phyloP scores from a whole-genome alignment of 441 rosid species.

The Viola pubescens region DNA sequence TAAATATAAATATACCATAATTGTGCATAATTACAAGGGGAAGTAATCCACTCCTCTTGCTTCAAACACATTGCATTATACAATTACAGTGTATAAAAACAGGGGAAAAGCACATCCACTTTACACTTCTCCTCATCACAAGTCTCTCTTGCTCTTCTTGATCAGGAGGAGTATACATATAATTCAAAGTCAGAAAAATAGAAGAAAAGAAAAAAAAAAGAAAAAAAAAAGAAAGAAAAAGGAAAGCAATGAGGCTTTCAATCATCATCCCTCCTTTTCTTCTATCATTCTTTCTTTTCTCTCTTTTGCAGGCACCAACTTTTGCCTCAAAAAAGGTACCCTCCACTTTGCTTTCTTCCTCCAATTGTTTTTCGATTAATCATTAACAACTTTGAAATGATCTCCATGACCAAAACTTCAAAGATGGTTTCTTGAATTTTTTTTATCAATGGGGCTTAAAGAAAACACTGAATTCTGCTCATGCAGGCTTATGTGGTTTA shows the following conservation, averaged over 20 bases:
- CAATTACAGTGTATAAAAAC: slow-evolving; percentile 21
- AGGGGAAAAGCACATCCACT: slow-evolving; percentile 22
- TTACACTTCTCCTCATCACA: neutral
- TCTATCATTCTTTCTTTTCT: slow-evolving; percentile 22
- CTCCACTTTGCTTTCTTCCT: neutral
- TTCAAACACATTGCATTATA: slow-evolving; percentile 2
- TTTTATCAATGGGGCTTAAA: neutral
- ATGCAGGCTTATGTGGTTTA: slow-evolving; percentile 57
- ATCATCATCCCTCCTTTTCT: slow-evolving; percentile 17
- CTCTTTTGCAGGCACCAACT: slow-evolving; percentile 31
- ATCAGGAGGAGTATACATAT: neutral
- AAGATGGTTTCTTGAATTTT: neutral
- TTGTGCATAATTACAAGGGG: neutral
- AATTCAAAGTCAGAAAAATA: neutral
- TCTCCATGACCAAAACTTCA: neutral
- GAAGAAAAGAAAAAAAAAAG: too few relatives aligned
- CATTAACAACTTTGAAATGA: neutral
- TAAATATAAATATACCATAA: neutral
- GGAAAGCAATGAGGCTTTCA: slow-evolving; percentile 28
- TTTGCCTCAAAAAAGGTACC: slow-evolving; percentile 44
- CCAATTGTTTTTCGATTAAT: neutral
- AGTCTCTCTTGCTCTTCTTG: neutral
- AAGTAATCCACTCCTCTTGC: neutral
- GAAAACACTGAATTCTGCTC: neutral
- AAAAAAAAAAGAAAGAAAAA: neutral